Base-by-base conservation (phyloP, 2,329 filamentous ascomycete genomes). In the Curvularia verruculosa region DNA sequence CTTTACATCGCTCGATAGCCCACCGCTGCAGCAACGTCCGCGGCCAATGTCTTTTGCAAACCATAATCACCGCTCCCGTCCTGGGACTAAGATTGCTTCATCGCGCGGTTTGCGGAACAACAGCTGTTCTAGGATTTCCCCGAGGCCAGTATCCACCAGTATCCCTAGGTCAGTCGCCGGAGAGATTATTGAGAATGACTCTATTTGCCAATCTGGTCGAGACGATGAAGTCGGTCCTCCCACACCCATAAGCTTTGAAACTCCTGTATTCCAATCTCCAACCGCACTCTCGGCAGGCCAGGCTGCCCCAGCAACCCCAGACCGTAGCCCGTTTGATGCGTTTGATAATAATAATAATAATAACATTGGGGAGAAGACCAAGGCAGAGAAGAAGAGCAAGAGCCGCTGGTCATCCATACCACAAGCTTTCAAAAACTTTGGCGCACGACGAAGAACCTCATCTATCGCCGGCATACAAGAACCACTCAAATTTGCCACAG, bases 1-100 rank as follows among this genome's bases (percentile, higher is more conserved):
- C 46, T 62, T 57, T 12, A 54, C 61, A 18, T 58, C 62, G 4
- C 56, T 68, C 39, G 62, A 60, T 18, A 66, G 64, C 44, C 64
- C 62, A 57, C 56, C 24, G 54, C 40, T 48, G 57, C 45, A 66
- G 29, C 54, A 51, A 47, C 61, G 67, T 10, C 58, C 64, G 24
- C 65, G 70, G 10, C 70, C 69, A 19, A 63, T 58, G 12, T 73
- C 70, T 0, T 71, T 68, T 56, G 66, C 64, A 41, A 60, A 64
- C 21, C 65, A 65, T 18, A 65, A 70, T 12, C 57, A 63, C 23
- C 63, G 68, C 28, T 61, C 65, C n/a, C 64, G 70, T 19, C 66
- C 67, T 6, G 65, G 62, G 18, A 64, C 55, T 28, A 72, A 67
- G 54, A 71, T 74, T 43, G 70, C 70, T 2, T 73, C 70, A 3